Evolutionary conservation across 2,329 filamentous ascomycete genomes (phyloP).

Genomic region (Fusarium newnesense): DNA sequence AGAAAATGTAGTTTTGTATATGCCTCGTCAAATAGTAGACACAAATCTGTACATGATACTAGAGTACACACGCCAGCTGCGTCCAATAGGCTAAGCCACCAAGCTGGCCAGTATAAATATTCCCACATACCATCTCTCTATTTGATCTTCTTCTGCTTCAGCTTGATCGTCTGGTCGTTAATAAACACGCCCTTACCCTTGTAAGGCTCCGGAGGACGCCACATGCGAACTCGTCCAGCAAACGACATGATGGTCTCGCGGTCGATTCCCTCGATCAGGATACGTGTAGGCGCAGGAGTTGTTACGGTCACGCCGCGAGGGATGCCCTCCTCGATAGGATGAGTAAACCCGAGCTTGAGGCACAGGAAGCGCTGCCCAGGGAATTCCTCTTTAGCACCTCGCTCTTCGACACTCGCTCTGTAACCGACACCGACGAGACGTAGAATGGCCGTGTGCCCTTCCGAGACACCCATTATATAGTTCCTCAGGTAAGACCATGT

Average conservation of each 20-base stretch:
- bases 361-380: conserved; percentile 89
- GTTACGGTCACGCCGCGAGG: conserved; percentile 86
- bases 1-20: conserved; percentile 43
- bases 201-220: conserved; percentile 95
- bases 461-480: conserved; percentile 91
- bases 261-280: conserved; percentile 88
- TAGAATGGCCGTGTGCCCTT: conserved; percentile 94
- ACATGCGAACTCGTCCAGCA: conserved; percentile 86
- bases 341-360: conserved; percentile 95
- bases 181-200: conserved; percentile 99
- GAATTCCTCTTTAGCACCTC: conserved; percentile 78
- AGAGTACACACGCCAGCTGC: conserved; percentile 46
- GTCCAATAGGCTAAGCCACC: conserved; percentile 32
- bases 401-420: conserved; percentile 85
- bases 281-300: conserved; percentile 89
- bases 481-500: conserved; percentile 90
- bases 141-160: conserved; percentile 98
- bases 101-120: conserved; percentile 4
- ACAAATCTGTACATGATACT: conserved; percentile 45
- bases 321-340: conserved; percentile 90
- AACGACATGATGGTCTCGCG: conserved; percentile 91
- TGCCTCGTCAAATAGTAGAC: conserved; percentile 47
- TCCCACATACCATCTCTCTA: conserved; percentile 55
- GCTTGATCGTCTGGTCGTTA: conserved; percentile 95
- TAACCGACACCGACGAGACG: conserved; percentile 96